These are phyloP conservation scores for Coniochaeta ligniaria DNA, from an alignment of 2,329 filamentous ascomycete genomes.

Conservation along the genomic window DNA sequence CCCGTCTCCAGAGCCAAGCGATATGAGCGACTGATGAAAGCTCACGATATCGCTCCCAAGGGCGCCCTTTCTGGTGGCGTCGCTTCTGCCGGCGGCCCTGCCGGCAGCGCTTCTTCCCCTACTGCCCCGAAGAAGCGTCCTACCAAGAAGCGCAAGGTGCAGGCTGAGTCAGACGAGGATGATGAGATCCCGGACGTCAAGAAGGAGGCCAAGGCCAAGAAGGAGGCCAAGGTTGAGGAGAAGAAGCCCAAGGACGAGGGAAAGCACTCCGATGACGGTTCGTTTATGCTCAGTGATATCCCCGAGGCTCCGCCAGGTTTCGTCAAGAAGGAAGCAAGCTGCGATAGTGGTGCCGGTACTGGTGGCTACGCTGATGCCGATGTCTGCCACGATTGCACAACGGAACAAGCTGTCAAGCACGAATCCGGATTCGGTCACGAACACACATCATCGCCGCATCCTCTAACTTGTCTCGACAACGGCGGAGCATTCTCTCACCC, in stretches of 20 bases:
- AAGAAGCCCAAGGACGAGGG: neutral
- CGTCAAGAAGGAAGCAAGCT: neutral
- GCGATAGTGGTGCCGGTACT: neutral
- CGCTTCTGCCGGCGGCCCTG: neutral
- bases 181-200: constrained; percentile 7
- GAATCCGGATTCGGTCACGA: neutral
- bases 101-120: neutral
- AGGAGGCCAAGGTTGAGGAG: constrained; percentile 7
- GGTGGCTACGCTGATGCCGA: neutral
- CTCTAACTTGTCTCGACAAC: neutral
- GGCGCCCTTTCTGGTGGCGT: neutral
- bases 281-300: neutral
- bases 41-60: constrained; percentile 9
- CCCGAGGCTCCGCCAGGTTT: neutral
- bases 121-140: constrained; percentile 6
- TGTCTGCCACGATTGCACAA: neutral
- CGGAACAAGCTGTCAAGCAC: neutral
- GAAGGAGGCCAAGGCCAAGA: constrained; percentile 7
- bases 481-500: neutral
- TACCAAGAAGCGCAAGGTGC: constrained; percentile 15
- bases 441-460: neutral
- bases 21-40: constrained; percentile 18
- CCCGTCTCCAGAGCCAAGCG: constrained; percentile 15
- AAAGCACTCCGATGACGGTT: neutral
- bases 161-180: constrained; percentile 11